Conservation (phyloP, 108 stramenopile genomes). For the Nitzschia sp. region DNA sequence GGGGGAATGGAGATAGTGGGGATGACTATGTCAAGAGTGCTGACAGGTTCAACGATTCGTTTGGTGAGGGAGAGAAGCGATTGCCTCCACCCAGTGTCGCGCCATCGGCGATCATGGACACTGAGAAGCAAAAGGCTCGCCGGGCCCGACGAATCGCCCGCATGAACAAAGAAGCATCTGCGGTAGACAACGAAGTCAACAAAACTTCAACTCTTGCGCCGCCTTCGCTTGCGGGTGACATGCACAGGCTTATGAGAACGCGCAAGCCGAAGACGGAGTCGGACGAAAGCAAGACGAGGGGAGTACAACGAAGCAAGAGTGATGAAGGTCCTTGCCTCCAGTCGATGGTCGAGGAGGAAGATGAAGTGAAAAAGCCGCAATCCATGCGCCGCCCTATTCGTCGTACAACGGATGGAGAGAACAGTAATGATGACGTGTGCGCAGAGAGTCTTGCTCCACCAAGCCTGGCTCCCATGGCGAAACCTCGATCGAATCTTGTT, state of each 20-base stretch:
- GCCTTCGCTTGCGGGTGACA: constrained; percentile 5
- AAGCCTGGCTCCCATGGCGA: constrained; percentile 5
- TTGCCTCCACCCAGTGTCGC: not conserved
- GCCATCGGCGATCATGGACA: not conserved
- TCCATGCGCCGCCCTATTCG: not conserved
- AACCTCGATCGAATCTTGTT: not conserved
- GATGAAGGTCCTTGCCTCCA: not conserved
- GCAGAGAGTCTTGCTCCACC: constrained; percentile 4
- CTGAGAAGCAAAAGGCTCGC: constrained; percentile 5
- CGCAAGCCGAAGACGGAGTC: not conserved
- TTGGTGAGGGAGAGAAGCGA: not conserved
- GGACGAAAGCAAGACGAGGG: not conserved
- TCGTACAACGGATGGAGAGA: not conserved
- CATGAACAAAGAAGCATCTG: not conserved
- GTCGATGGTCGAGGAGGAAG: not conserved
- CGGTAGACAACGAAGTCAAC: too few relatives aligned
- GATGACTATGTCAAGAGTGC: too few relatives aligned
- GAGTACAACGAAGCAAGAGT: not conserved
- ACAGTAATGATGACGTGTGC: not conserved
- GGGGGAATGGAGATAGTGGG: not conserved
- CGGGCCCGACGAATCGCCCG: constrained; percentile 1
- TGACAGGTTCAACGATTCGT: not conserved
- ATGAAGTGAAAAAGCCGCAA: not conserved
- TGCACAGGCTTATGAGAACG: not conserved
- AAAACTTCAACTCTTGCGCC: not conserved